phyloP scores from a whole-genome alignment of 371 early-diverging fungal genomes.

The Dinochytrium kinnereticum region DNA sequence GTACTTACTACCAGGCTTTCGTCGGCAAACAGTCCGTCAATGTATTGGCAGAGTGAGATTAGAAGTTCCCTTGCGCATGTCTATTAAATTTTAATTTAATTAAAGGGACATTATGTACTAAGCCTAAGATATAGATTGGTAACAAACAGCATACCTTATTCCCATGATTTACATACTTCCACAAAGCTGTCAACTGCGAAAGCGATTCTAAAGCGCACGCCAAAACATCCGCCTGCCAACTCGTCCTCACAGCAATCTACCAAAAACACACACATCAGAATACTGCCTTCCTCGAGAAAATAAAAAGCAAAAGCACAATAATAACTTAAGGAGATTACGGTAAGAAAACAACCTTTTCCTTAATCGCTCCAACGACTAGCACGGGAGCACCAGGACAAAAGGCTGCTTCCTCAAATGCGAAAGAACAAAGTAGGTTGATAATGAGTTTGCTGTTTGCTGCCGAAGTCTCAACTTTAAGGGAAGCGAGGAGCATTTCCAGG shows the following conservation, averaged over 20 bases:
- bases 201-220: slow-evolving; percentile 73
- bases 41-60: slow-evolving; percentile 70
- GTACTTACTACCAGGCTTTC: slow-evolving; percentile 45
- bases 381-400: slow-evolving; percentile 76
- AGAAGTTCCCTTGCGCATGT: slow-evolving; percentile 74
- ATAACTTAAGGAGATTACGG: slow-evolving; percentile 4
- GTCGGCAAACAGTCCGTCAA: slow-evolving; percentile 61
- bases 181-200: slow-evolving; percentile 67
- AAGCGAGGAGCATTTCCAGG: slow-evolving; percentile 68
- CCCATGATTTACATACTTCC: slow-evolving; percentile 70
- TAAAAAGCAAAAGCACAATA: slow-evolving; percentile 14
- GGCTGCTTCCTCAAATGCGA: slow-evolving; percentile 75
- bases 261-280: neutral
- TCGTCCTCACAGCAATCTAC: neutral
- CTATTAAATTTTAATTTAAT: slow-evolving; percentile 37
- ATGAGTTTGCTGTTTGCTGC: slow-evolving; percentile 72
- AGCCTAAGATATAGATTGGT: no score
- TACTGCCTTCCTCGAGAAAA: neutral
- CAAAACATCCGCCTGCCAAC: slow-evolving; percentile 69
- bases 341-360: slow-evolving; percentile 70
- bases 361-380: slow-evolving; percentile 72
- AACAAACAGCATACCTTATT: slow-evolving; percentile 62
- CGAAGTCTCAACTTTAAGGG: slow-evolving; percentile 69
- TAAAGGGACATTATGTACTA: neutral
- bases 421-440: slow-evolving; percentile 73